Evolutionary conservation across 2,329 filamentous ascomycete species (phyloP), one percentile per base, ranked within the genome.

Genomic region (Fusarium cicatricum): DNA sequence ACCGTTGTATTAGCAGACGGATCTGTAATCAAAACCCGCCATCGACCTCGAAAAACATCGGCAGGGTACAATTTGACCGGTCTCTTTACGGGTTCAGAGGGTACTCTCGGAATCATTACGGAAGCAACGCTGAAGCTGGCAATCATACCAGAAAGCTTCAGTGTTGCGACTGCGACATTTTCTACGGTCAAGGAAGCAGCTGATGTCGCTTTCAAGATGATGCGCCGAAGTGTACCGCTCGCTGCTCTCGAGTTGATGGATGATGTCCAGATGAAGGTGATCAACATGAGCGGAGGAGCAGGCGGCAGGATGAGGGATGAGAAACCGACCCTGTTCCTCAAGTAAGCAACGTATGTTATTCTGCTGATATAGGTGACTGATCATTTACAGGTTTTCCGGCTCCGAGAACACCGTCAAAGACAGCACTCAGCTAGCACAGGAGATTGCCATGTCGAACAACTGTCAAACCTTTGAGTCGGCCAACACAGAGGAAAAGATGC

Each of bases 1-100:
- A 91, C 88, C 0, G 87, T 90, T 0, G 89, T 91, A 0, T 78
- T 91, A 36, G 84, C 88, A 1, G 87, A 91, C 68, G 89, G 89
- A 1, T 82, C 80, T 0, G 55, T 78, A 15, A 85, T 92, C 72
- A 90, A 90, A 68, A 91, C 89, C 0, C 78, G 88, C 11, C 78
- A 80, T 32, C 78, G 89, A 4, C 88, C 89, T 3, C 77, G 86
- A 12, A 91, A 91, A 70, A 87, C 85, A 0, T 86, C 86, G 0
- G 89, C 89, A 0, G 89, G 89, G 0, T 91, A 91, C 68, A 90
- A 91, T 55, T 76, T 91, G 17, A 91, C 85, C 0, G 82, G 82
- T 2, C 74, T 91, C 4, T 90, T 91, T 65, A 80, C 89, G 5
- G 89, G 89, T 0, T 86, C 87, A 0, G 89, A 91, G 69, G 89